Percentiles rank a stretch among this genome's conserved stretches.
phyloP scores from a whole-genome alignment of 2,329 filamentous ascomycete species.

The Fusarium proliferatum region DNA sequence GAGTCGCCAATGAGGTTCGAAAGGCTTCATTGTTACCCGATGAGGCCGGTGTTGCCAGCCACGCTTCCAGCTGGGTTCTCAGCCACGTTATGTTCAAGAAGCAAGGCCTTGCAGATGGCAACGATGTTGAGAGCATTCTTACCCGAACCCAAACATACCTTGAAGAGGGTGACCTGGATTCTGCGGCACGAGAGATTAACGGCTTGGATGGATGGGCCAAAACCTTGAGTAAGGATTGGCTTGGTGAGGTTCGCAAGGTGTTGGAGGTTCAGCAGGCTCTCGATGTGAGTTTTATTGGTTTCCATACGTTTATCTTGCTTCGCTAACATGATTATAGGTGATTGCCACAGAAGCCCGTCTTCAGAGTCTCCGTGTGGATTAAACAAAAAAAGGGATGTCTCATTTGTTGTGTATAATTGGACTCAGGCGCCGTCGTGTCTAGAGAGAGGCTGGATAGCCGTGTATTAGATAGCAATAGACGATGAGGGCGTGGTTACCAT shows the following conservation, averaged over 20 bases:
- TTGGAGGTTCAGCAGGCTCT: constrained; percentile 96
- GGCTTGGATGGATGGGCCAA: constrained; percentile 93
- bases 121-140: constrained; percentile 94
- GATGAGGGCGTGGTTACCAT: constrained; percentile 40
- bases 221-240: constrained; percentile 93
- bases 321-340: constrained; percentile 63
- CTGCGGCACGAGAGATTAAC: constrained; percentile 95
- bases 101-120: constrained; percentile 81
- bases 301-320: not conserved
- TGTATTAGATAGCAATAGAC: constrained; percentile 54
- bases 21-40: constrained; percentile 94
- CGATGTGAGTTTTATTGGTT: constrained; percentile 73
- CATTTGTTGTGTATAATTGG: constrained; percentile 54
- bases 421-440: constrained; percentile 43
- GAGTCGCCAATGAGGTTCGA: constrained; percentile 89
- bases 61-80: constrained; percentile 88
- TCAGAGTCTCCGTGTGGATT: constrained; percentile 88
- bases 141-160: constrained; percentile 89
- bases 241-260: constrained; percentile 89
- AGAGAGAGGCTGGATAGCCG: constrained; percentile 45
- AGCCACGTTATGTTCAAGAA: constrained; percentile 98
- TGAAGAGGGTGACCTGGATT: constrained; percentile 93
- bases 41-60: constrained; percentile 92
- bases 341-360: constrained; percentile 91
- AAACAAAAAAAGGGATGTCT: constrained; percentile 48